Evolutionary conservation across 2,329 filamentous ascomycete genomes (phyloP).

Genomic region (Diaporthe batatas): DNA sequence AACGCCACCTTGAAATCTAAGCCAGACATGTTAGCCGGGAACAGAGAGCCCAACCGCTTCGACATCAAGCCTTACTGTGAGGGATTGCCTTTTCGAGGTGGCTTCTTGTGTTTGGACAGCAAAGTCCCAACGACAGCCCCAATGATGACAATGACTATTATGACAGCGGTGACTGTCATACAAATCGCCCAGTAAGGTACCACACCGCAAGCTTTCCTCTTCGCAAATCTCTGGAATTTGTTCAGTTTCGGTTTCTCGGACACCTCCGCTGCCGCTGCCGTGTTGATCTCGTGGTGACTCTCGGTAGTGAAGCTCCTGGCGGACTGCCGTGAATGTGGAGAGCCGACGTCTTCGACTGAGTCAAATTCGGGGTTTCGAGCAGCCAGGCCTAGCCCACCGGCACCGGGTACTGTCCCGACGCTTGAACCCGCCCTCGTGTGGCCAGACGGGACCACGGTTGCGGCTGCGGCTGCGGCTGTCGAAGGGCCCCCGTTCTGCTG

Average conservation of each 20-base stretch:
- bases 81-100: conserved; percentile 43
- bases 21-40: conserved; percentile 38
- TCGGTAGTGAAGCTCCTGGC: conserved; percentile 63
- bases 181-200: conserved; percentile 73
- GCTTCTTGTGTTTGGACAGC: conserved; percentile 51
- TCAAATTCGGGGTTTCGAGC: conserved; percentile 74
- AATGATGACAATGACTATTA: conserved; percentile 68
- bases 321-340: conserved; percentile 64
- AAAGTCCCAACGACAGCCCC: conserved; percentile 69
- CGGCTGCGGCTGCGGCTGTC: conserved; percentile 24
- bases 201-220: conserved; percentile 68
- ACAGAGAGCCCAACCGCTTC: not conserved
- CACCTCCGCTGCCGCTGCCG: conserved; percentile 56
- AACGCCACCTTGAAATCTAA: conserved; percentile 42
- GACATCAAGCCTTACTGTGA: conserved; percentile 45
- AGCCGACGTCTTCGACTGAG: conserved; percentile 67
- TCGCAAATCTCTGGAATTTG: conserved; percentile 66
- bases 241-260: conserved; percentile 65
- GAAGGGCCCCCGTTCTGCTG: conserved; percentile 19
- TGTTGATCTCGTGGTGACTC: conserved; percentile 69
- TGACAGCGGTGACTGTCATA: conserved; percentile 60
- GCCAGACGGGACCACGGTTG: conserved; percentile 28
- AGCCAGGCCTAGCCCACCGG: conserved; percentile 72
- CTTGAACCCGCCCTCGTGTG: conserved; percentile 58
- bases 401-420: conserved; percentile 68